Conservation (phyloP, 1,284 basidiomycete species). For the Chiua sp. region DNA sequence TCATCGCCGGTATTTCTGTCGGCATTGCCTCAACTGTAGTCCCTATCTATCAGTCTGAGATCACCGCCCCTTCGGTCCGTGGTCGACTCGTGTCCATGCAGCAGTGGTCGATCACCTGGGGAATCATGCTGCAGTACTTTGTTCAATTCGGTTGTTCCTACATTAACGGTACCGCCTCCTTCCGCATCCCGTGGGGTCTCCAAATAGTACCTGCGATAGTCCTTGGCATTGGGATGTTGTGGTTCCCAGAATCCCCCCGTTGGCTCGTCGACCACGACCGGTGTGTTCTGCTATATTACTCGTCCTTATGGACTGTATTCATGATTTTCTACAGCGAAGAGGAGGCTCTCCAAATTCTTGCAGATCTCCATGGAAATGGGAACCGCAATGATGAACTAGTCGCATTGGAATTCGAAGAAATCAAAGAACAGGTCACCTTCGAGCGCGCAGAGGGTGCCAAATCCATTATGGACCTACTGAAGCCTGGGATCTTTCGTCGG, state of each 20-base stretch:
- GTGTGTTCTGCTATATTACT: constrained; percentile 33
- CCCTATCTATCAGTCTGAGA: constrained; percentile 77
- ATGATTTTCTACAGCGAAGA: constrained; percentile 48
- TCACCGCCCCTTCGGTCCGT: constrained; percentile 70
- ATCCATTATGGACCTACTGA: constrained; percentile 72
- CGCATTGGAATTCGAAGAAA: constrained; percentile 80
- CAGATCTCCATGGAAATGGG: constrained; percentile 80
- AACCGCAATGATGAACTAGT: constrained; percentile 70
- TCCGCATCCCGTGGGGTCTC: constrained; percentile 81
- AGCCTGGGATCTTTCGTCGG: constrained; percentile 59
- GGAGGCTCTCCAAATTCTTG: constrained; percentile 79
- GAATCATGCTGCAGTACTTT: constrained; percentile 77
- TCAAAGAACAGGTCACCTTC: constrained; percentile 72
- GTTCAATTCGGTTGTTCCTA: constrained; percentile 78
- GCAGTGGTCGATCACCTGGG: constrained; percentile 82
- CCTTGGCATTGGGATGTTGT: constrained; percentile 68
- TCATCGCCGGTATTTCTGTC: constrained; percentile 64
- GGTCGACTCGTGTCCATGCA: constrained; percentile 79
- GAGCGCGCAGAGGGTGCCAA: constrained; percentile 77
- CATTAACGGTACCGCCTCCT: constrained; percentile 69
- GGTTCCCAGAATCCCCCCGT: constrained; percentile 71
- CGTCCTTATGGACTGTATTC: neutral
- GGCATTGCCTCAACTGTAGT: constrained; percentile 65
- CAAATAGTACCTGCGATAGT: constrained; percentile 79
- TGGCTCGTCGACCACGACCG: constrained; percentile 69